Percentiles rank a stretch among this genome's conserved stretches.
Evolutionary conservation across 345 rosid species (phyloP).

Genomic region (Populus ilicifolia): DNA sequence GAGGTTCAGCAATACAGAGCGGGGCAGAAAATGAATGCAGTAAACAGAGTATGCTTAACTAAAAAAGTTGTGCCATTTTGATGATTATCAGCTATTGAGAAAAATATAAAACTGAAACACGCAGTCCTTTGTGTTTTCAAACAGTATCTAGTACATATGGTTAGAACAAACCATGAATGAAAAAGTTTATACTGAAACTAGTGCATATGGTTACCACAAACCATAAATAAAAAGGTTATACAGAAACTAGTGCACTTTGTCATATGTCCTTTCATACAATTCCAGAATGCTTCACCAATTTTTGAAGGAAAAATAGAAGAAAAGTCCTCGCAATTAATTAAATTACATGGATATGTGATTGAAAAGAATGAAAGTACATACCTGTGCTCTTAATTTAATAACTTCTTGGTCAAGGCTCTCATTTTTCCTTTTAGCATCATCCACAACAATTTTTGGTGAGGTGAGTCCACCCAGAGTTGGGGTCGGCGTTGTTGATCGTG

Average conservation of each 20-base stretch:
- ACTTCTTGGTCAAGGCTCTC: constrained; percentile 86
- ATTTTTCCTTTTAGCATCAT: constrained; percentile 71
- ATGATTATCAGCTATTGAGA: background rate
- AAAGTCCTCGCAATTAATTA: background rate
- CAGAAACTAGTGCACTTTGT: background rate
- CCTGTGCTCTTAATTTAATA: constrained; percentile 87
- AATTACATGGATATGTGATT: background rate
- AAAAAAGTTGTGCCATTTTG: background rate
- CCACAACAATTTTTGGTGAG: constrained; percentile 67
- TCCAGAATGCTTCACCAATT: background rate
- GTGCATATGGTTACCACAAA: background rate
- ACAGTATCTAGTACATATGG: background rate
- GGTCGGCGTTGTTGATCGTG: constrained; percentile 97
- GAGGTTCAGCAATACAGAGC: background rate
- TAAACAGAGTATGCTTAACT: background rate
- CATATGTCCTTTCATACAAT: background rate
- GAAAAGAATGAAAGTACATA: constrained; percentile 17
- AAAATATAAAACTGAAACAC: background rate
- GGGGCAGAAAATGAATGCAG: background rate
- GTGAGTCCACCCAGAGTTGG: constrained; percentile 89
- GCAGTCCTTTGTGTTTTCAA: background rate
- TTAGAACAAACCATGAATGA: background rate
- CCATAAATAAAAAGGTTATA: background rate
- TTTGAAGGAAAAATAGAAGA: background rate
- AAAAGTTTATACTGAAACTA: background rate